phyloP scores from a whole-genome alignment of 2,329 filamentous ascomycete genomes.

The Pseudonectria foliicola region DNA sequence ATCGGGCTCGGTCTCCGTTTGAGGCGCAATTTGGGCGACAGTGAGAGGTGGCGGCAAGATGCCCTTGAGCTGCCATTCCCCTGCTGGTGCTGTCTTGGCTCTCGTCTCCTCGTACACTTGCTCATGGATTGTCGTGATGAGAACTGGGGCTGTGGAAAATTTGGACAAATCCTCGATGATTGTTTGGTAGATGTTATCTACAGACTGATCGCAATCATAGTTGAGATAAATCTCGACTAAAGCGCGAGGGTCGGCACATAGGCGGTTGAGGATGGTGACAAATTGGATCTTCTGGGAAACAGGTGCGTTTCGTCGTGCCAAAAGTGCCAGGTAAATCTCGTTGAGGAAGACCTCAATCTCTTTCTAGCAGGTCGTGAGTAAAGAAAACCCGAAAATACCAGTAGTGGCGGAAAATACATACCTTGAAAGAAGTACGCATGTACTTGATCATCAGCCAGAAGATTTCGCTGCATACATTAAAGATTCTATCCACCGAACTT shows the following conservation, averaged over 20 bases:
- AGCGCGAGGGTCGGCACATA: constrained; percentile 79
- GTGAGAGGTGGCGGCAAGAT: constrained; percentile 82
- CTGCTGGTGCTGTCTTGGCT: constrained; percentile 49
- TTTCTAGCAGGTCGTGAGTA: constrained; percentile 51
- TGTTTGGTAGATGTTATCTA: constrained; percentile 95
- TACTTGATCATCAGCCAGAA: constrained; percentile 97
- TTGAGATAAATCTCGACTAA: constrained; percentile 95
- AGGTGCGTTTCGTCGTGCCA: constrained; percentile 82
- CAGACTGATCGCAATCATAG: constrained; percentile 91
- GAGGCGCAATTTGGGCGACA: constrained; percentile 62
- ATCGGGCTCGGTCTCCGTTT: constrained; percentile 56
- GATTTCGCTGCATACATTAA: constrained; percentile 93
- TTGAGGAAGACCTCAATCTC: constrained; percentile 97
- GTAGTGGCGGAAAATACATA: constrained; percentile 27
- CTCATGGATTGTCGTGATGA: constrained; percentile 70
- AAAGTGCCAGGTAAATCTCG: constrained; percentile 88
- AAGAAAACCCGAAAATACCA: not conserved
- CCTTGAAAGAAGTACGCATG: constrained; percentile 90
- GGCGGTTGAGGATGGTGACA: constrained; percentile 72
- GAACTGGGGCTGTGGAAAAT: constrained; percentile 72
- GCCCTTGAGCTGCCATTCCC: constrained; percentile 82
- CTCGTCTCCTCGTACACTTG: constrained; percentile 79
- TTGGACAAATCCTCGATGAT: constrained; percentile 91
- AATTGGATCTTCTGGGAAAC: constrained; percentile 90
- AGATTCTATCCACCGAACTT: constrained; percentile 84